Percentiles rank a stretch among this genome's conserved stretches.
These are phyloP conservation scores for Cryptosporidium canis DNA, from an alignment of 169 alveolate genomes.

Conservation along the genomic window DNA sequence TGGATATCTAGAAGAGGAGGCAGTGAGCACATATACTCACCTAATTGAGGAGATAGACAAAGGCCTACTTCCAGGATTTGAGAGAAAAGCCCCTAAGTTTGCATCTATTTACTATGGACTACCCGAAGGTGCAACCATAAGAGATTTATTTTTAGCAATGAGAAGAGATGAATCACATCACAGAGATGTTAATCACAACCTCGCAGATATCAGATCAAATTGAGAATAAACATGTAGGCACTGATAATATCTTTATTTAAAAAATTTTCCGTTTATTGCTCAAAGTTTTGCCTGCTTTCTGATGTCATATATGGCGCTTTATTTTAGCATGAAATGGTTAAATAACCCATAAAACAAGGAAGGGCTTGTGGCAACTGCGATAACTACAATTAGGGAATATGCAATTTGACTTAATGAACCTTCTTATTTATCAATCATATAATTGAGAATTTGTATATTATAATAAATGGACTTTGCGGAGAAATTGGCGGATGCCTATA, in stretches of 20 bases:
- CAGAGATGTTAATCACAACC: constrained; percentile 73
- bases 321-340: too few relatives aligned
- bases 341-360: too few relatives aligned
- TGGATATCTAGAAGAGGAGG: constrained; percentile 84
- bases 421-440: neutral
- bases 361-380: too few relatives aligned
- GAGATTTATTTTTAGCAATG: constrained; percentile 78
- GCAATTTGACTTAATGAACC: neutral
- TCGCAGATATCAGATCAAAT: neutral
- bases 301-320: too few relatives aligned
- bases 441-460: neutral
- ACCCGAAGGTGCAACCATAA: constrained; percentile 76
- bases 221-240: neutral
- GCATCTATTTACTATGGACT: constrained; percentile 78
- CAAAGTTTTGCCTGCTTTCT: neutral
- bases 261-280: neutral
- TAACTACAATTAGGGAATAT: neutral
- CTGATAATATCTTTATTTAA: neutral
- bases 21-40: constrained; percentile 79
- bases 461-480: constrained; percentile 58
- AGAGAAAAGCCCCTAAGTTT: constrained; percentile 74
- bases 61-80: constrained; percentile 47
- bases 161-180: constrained; percentile 84
- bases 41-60: constrained; percentile 73
- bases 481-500: constrained; percentile 16